Conservation (phyloP, 306 rosid species). For the Astragalus membranaceus region DNA sequence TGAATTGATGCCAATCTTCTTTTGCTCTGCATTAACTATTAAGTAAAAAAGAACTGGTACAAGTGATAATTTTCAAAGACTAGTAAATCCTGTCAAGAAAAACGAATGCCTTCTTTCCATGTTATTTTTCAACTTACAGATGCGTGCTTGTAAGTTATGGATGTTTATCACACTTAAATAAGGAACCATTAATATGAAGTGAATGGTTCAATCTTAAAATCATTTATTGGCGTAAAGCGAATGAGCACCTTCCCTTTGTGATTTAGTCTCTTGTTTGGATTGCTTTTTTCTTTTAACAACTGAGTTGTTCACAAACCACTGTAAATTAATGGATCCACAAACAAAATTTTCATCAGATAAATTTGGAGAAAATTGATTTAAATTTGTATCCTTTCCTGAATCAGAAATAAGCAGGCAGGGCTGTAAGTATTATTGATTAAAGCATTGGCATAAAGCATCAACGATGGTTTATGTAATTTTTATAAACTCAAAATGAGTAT, state of each 20-base stretch:
- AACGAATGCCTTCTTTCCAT: neutral
- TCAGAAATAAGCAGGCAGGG: neutral
- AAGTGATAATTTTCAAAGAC: neutral
- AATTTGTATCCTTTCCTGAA: neutral
- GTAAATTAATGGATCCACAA: neutral
- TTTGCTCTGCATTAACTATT: neutral
- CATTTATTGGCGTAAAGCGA: neutral
- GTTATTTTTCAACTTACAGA: neutral
- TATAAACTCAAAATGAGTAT: too few relatives aligned
- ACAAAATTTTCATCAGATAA: neutral
- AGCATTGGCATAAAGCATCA: neutral
- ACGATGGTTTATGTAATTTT: neutral
- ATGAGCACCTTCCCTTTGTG: neutral
- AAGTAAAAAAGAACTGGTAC: neutral
- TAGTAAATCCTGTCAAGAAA: neutral
- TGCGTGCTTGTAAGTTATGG: neutral
- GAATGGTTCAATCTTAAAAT: neutral
- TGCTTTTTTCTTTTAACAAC: neutral
- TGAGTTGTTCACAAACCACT: neutral
- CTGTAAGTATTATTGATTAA: neutral
- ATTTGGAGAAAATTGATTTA: neutral
- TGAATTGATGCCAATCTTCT: neutral
- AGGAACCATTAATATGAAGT: neutral
- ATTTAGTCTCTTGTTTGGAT: neutral
- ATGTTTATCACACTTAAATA: neutral